Percentiles rank a stretch among this genome's conserved stretches.
These are phyloP conservation scores for Takashimella koratensis DNA, from an alignment of 1,284 basidiomycete species.

Conservation along the genomic window DNA sequence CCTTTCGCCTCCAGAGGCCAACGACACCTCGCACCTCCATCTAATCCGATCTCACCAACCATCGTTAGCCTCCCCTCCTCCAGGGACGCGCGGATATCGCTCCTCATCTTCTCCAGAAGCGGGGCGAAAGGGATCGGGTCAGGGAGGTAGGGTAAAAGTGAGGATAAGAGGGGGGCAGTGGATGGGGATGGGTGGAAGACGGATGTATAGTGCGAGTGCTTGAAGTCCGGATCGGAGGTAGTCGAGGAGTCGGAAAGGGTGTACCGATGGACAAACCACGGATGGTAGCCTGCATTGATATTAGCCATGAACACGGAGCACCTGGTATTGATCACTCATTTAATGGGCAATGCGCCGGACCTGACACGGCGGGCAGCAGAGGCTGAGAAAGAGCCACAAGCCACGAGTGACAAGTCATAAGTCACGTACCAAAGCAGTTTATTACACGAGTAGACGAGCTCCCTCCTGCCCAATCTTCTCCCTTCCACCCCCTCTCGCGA, in stretches of 20 bases:
- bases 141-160: conserved; percentile 34
- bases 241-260: conserved; percentile 24
- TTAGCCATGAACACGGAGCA: too few species aligned
- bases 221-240: conserved; percentile 12
- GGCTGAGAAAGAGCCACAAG: too few species aligned
- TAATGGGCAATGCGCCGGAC: too few species aligned
- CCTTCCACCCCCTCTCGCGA: conserved; percentile 12
- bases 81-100: conserved; percentile 17
- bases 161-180: conserved; percentile 14
- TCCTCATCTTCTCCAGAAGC: conserved; percentile 21
- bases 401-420: too few species aligned
- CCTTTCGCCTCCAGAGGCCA: conserved; percentile 22
- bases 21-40: conserved; percentile 46
- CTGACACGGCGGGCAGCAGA: too few species aligned
- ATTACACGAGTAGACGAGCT: conserved; percentile 19
- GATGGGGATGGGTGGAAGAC: conserved; percentile 38
- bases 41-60: conserved; percentile 53
- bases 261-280: conserved; percentile 52
- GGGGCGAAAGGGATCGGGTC: conserved; percentile 36
- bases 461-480: background rate
- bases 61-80: conserved; percentile 33
- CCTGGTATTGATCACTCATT: too few species aligned
- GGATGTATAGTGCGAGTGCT: conserved; percentile 45
- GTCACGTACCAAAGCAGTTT: conserved; percentile 46
- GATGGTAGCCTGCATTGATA: conserved; percentile 52